Conservation (phyloP, 192 early-diverging fungal genomes). For the Gaertneriomyces semiglobifer region DNA sequence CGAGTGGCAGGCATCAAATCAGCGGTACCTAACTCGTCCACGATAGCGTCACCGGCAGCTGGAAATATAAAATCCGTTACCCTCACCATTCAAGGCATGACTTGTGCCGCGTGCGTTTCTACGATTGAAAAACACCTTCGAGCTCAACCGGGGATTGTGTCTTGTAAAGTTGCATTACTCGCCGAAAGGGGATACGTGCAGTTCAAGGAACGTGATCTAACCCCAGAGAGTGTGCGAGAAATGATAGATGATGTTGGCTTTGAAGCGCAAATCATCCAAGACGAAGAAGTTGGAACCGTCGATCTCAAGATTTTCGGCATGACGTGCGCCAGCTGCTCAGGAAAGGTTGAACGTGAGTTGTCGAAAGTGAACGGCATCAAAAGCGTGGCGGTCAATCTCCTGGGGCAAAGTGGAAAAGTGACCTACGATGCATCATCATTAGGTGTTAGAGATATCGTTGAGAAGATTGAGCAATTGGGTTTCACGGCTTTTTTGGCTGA, state of each 20-base stretch:
- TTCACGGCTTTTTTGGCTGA: slow-evolving; percentile 72
- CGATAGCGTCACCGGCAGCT: slow-evolving; percentile 15
- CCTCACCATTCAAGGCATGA: slow-evolving; percentile 87
- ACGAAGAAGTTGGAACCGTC: slow-evolving; percentile 46
- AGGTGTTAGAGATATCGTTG: slow-evolving; percentile 77
- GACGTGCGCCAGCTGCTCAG: slow-evolving; percentile 79
- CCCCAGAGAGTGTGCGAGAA: slow-evolving; percentile 50
- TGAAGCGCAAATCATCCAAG: slow-evolving; percentile 57
- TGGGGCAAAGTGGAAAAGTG: slow-evolving; percentile 70
- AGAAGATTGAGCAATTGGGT: slow-evolving; percentile 74
- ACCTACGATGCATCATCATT: slow-evolving; percentile 62
- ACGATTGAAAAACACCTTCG: slow-evolving; percentile 72
- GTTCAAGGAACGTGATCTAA: slow-evolving; percentile 52
- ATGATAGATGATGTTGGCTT: slow-evolving; percentile 73
- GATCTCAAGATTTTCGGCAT: slow-evolving; percentile 92
- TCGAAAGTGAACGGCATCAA: slow-evolving; percentile 55
- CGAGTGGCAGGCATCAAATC: not conserved
- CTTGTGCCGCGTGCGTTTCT: slow-evolving; percentile 90
- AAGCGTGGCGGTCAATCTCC: slow-evolving; percentile 68
- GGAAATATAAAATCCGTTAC: slow-evolving; percentile 17
- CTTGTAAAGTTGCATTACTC: slow-evolving; percentile 78
- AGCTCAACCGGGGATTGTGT: slow-evolving; percentile 57
- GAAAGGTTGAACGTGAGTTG: slow-evolving; percentile 71
- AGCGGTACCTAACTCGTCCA: not conserved
- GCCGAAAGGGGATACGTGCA: slow-evolving; percentile 75